phyloP scores from a whole-genome alignment of 176 grass and related monocot species.

The Bolboschoenus planiculmis region DNA sequence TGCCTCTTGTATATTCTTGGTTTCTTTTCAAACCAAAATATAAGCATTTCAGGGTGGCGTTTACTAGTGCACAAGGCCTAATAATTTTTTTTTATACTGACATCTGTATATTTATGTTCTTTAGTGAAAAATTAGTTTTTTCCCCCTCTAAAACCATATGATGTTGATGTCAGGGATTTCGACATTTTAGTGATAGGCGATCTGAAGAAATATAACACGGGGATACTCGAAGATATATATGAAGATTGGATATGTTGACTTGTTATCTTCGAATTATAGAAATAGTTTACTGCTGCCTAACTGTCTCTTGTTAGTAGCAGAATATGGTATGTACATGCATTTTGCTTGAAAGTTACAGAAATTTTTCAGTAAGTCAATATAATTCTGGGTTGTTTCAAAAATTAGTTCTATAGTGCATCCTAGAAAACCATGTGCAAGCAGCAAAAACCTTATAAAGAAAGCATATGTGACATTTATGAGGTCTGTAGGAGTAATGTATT shows the following conservation, averaged over 20 bases:
- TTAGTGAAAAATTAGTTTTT: background rate
- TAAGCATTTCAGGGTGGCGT: background rate
- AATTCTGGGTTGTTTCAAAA: background rate
- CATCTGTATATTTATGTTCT: background rate
- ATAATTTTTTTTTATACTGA: background rate
- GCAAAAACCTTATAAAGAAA: background rate
- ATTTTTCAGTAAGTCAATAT: background rate
- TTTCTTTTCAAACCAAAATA: background rate
- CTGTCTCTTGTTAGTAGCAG: constrained; percentile 2
- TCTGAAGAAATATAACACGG: background rate
- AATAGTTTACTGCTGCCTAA: constrained; percentile 5
- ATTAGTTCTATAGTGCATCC: background rate
- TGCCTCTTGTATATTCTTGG: background rate
- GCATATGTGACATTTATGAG: background rate
- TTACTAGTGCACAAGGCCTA: background rate
- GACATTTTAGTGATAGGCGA: background rate
- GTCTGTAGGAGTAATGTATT: background rate
- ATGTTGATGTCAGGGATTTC: background rate
- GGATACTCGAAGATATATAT: constrained; percentile 17
- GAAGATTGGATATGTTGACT: constrained; percentile 26
- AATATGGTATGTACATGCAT: constrained; percentile 38
- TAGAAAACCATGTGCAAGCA: background rate
- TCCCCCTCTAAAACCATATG: background rate
- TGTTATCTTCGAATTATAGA: constrained; percentile 7
- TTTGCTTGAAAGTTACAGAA: background rate